Percentiles rank a stretch among this genome's conserved stretches.
Conservation (phyloP, 2,329 filamentous ascomycete species). For the Chaetothyriales sp. region DNA sequence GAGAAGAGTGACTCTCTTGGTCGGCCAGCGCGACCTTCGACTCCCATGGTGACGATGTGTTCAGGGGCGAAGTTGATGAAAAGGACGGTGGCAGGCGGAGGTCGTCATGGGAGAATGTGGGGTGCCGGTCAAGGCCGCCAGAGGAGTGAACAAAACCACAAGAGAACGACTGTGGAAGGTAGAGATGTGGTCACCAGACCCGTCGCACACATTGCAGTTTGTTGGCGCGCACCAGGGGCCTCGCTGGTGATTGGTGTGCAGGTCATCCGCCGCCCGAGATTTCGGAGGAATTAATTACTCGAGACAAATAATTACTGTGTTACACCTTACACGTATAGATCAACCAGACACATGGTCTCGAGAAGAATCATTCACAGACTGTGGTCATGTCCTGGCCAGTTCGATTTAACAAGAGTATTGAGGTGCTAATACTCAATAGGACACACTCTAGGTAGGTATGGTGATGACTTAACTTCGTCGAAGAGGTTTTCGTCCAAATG, state of each 20-base stretch:
- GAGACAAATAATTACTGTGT: too few species aligned
- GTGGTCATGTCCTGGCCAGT: background rate
- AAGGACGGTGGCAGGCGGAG: background rate
- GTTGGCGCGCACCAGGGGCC: background rate
- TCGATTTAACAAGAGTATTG: background rate
- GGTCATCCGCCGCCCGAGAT: constrained; percentile 1
- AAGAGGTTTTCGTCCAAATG: background rate
- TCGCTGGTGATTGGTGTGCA: background rate
- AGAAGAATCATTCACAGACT: too few species aligned
- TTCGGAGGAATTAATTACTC: background rate
- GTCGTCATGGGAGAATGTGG: background rate
- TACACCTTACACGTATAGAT: too few species aligned
- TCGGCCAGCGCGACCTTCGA: constrained; percentile 6
- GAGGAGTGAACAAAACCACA: constrained; percentile 10
- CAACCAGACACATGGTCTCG: too few species aligned
- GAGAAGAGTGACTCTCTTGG: constrained; percentile 22
- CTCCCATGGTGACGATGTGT: constrained; percentile 4
- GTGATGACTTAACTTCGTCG: background rate
- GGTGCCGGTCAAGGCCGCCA: background rate
- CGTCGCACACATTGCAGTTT: background rate
- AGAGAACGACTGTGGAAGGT: background rate
- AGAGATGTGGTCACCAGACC: background rate
- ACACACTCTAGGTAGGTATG: background rate
- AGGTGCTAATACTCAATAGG: background rate
- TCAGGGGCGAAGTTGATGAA: background rate